Evolutionary conservation across 305 asterid species (phyloP).

Genomic region (Euphrasia arctica): DNA sequence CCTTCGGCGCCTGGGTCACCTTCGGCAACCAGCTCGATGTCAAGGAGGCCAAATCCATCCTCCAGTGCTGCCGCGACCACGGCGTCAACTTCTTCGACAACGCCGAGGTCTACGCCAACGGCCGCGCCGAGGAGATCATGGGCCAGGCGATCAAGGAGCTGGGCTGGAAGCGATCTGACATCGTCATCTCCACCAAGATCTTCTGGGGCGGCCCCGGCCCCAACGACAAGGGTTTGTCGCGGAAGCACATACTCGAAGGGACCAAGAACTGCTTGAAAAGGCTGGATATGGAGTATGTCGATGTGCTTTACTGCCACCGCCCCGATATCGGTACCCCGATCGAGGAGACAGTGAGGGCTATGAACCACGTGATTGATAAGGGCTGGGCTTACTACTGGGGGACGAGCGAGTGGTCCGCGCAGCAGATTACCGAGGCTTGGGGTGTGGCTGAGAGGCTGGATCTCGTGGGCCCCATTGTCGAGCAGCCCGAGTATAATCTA

Average conservation of each 20-base stretch:
- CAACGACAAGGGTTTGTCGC: constrained; percentile 86
- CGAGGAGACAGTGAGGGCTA: constrained; percentile 97
- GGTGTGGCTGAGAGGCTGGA: constrained; percentile 75
- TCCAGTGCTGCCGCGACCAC: constrained; percentile 88
- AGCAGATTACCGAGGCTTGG: constrained; percentile 99
- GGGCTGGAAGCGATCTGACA: constrained; percentile 91
- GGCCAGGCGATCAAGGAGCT: constrained; percentile 93
- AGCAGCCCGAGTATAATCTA: constrained; percentile 95
- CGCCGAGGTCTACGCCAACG: constrained; percentile 98
- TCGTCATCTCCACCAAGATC: constrained; percentile 92
- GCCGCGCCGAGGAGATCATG: constrained; percentile 98
- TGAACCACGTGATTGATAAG: constrained; percentile 90
- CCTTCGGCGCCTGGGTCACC: constrained; percentile 95
- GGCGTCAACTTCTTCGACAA: constrained; percentile 97
- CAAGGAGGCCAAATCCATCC: constrained; percentile 84
- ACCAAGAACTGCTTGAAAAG: constrained; percentile 72
- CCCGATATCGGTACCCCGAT: constrained; percentile 81
- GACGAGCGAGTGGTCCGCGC: constrained; percentile 97
- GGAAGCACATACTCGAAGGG: constrained; percentile 88
- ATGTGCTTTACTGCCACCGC: constrained; percentile 78
- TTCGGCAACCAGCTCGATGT: constrained; percentile 97
- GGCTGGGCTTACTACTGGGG: constrained; percentile 99
- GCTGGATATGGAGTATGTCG: constrained; percentile 89
- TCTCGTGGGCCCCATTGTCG: constrained; percentile 93
- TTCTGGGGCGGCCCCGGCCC: constrained; percentile 99